A percentile compares a stretch with the other conserved stretches of the same genome.
These are phyloP conservation scores for Effrenium voratum DNA, from an alignment of 73 alveolate species.

Conservation along the genomic window DNA sequence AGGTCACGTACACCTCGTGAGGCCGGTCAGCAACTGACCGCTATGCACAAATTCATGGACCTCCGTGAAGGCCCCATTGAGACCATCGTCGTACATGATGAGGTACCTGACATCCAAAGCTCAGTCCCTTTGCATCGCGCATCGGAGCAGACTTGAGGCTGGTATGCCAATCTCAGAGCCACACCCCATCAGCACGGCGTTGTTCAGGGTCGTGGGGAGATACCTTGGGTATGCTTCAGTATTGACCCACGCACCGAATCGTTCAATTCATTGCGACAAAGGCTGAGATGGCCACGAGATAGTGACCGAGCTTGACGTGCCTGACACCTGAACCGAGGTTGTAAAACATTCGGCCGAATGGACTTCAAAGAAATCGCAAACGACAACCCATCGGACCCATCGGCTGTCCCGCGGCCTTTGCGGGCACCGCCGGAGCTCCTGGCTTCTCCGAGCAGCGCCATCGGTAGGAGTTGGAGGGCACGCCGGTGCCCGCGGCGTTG, in stretches of 20 bases:
- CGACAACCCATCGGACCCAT: not conserved
- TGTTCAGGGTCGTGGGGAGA: conserved; percentile 54
- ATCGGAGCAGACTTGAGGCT: not conserved
- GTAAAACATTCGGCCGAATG: not conserved
- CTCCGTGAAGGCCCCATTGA: conserved; percentile 74
- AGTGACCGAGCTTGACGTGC: conserved; percentile 73
- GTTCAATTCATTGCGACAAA: not conserved
- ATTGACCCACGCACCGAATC: not conserved
- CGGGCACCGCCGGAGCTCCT: conserved; percentile 42
- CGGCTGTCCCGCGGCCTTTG: not conserved
- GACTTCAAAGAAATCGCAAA: no score
- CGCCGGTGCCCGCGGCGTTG: conserved; percentile 73
- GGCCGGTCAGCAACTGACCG: not conserved
- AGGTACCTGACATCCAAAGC: no score
- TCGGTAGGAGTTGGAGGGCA: conserved; percentile 75
- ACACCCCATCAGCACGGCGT: conserved; percentile 74
- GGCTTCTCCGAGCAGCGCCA: conserved; percentile 90
- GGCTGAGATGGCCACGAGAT: conserved; percentile 40
- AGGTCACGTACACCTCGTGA: conserved; percentile 54
- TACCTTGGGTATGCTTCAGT: not conserved
- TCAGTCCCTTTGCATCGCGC: no score
- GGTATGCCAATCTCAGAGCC: not conserved
- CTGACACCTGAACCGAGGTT: conserved; percentile 32
- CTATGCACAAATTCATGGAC: not conserved
- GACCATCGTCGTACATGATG: conserved; percentile 64